Percentiles rank a stretch among this genome's conserved stretches.
Evolutionary conservation across 805 yeast genomes (phyloP).

Genomic region (Nakazawaea ishiwadae): DNA sequence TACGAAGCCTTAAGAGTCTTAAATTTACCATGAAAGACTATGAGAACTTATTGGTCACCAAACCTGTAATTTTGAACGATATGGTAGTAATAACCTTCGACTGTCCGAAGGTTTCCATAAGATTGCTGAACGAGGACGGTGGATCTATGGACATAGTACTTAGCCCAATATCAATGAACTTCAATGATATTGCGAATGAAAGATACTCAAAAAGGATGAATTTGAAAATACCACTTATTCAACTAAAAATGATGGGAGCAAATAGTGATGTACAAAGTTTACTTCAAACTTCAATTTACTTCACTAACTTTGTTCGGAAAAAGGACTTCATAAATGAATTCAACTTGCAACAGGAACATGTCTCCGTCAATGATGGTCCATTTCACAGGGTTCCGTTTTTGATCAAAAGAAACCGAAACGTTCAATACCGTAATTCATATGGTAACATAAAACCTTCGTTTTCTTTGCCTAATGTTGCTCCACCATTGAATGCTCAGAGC

Average conservation of each 20-base stretch:
- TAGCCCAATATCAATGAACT: conserved; percentile 29
- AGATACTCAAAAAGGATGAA: conserved; percentile 56
- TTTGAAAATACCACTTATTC: conserved; percentile 44
- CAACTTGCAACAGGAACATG: conserved; percentile 56
- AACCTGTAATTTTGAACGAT: conserved; percentile 57
- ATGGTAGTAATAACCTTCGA: conserved; percentile 59
- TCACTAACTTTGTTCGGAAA: conserved; percentile 58
- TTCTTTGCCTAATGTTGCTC: conserved; percentile 57
- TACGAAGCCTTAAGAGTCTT: conserved; percentile 39
- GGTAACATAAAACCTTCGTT: conserved; percentile 57
- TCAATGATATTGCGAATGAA: conserved; percentile 67
- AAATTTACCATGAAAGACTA: conserved; percentile 63
- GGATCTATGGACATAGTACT: conserved; percentile 21
- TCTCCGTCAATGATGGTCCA: conserved; percentile 73
- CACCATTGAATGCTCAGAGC: conserved; percentile 51
- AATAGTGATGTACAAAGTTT: conserved; percentile 11
- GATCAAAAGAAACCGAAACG: conserved; percentile 45
- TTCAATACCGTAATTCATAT: conserved; percentile 40
- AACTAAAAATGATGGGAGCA: conserved; percentile 24
- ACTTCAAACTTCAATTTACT: conserved; percentile 51
- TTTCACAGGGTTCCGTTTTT: conserved; percentile 77
- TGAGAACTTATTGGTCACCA: conserved; percentile 68
- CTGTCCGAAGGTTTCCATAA: conserved; percentile 42
- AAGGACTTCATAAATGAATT: conserved; percentile 41
- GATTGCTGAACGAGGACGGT: conserved; percentile 30